Evolutionary conservation across 2,329 filamentous ascomycete species (phyloP).

Genomic region (Phaeosphaeria sp.): DNA sequence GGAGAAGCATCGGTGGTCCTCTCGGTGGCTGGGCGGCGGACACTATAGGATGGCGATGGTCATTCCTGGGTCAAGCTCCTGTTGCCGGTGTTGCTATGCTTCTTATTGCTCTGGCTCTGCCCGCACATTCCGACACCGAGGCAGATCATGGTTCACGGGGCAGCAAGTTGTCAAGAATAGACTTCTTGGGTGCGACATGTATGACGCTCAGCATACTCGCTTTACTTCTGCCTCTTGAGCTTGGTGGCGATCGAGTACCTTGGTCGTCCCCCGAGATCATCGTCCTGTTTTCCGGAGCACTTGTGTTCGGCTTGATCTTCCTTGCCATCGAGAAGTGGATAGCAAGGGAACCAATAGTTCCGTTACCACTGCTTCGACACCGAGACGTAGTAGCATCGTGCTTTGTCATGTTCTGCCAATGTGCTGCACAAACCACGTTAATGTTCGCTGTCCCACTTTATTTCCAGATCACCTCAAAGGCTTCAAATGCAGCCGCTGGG

Average conservation of each 20-base stretch:
- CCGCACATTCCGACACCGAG: conserved; percentile 7
- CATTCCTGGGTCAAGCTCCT: conserved; percentile 65
- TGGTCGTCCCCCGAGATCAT: conserved; percentile 49
- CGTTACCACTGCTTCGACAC: conserved; percentile 60
- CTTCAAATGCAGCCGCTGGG: conserved; percentile 65
- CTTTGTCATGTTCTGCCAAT: conserved; percentile 60
- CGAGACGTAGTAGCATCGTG: conserved; percentile 63
- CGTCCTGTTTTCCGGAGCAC: conserved; percentile 37
- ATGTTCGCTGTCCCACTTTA: conserved; percentile 74
- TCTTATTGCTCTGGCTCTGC: conserved; percentile 49
- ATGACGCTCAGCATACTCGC: conserved; percentile 54
- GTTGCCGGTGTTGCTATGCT: conserved; percentile 60
- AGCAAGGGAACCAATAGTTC: conserved; percentile 65
- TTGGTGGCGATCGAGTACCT: conserved; percentile 54
- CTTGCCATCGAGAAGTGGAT: conserved; percentile 49
- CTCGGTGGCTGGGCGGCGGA: conserved; percentile 68
- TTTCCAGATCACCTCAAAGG: conserved; percentile 68
- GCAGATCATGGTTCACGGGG: conserved; percentile 1
- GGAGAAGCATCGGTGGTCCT: conserved; percentile 60
- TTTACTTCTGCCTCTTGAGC: conserved; percentile 57
- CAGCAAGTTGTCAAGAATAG: conserved; percentile 58
- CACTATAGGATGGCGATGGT: conserved; percentile 71
- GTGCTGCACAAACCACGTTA: conserved; percentile 65
- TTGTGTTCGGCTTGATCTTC: conserved; percentile 35
- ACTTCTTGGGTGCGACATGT: conserved; percentile 63